A percentile compares a stretch with the other conserved stretches of the same genome.
Conservation (phyloP, 2,329 filamentous ascomycete species). For the Monilinia aucupariae region DNA sequence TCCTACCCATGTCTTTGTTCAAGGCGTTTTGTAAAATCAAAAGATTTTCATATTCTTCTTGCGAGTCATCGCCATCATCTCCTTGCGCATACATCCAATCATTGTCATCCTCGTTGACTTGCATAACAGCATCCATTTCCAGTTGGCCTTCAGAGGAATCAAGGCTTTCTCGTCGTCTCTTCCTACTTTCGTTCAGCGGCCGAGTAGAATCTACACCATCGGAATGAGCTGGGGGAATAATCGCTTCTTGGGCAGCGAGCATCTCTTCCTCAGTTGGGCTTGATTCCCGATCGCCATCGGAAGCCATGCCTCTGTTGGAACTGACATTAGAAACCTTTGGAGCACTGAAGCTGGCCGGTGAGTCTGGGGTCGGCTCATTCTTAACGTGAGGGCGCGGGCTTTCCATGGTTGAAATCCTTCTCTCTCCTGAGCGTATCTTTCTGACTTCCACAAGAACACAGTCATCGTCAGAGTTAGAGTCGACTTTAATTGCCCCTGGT, state of each 20-base stretch:
- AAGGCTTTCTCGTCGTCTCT: slow-evolving; percentile 1
- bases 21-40: not conserved
- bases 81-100: slow-evolving; percentile 5
- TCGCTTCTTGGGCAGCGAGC: slow-evolving; percentile 7
- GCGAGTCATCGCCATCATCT: not conserved
- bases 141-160: not conserved
- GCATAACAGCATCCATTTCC: slow-evolving; percentile 17
- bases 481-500: not conserved
- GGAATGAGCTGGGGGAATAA: not conserved
- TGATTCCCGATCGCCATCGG: not conserved
- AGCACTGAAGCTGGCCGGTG: not conserved
- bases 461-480: slow-evolving; percentile 1
- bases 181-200: not conserved
- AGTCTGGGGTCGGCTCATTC: not conserved
- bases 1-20: not conserved
- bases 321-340: not conserved
- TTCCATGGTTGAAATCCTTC: not conserved
- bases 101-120: slow-evolving; percentile 11
- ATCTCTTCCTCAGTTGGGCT: slow-evolving; percentile 11
- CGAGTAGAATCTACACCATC: not conserved
- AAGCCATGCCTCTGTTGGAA: not conserved
- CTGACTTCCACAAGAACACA: not conserved
- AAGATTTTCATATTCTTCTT: slow-evolving; percentile 12
- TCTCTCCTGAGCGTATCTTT: not conserved
- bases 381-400: not conserved